A percentile compares a stretch with the other conserved stretches of the same genome.
These are phyloP conservation scores for Monilinia fructigena DNA, from an alignment of 2,329 filamentous ascomycete genomes.

Conservation along the genomic window DNA sequence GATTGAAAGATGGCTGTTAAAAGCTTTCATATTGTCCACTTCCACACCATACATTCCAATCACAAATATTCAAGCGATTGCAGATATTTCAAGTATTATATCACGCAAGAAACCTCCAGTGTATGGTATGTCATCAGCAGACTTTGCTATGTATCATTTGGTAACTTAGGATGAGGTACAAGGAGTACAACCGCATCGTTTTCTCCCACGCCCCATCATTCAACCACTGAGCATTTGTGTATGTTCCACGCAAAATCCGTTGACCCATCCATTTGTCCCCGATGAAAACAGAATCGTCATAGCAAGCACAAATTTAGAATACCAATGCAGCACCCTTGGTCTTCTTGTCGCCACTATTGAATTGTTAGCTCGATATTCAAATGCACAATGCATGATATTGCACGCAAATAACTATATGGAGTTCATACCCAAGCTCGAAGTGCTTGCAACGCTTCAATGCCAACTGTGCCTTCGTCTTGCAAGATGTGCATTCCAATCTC, in stretches of 20 bases:
- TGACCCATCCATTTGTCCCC: conserved; percentile 33
- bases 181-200: conserved; percentile 28
- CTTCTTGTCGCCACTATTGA: conserved; percentile 98
- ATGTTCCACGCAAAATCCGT: conserved; percentile 28
- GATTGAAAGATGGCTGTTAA: neutral
- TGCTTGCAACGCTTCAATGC: conserved; percentile 99
- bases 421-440: conserved; percentile 95
- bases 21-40: conserved; percentile 15
- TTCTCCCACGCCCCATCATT: conserved; percentile 32
- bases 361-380: conserved; percentile 8
- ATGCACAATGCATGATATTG: neutral
- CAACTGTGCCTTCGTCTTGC: conserved; percentile 98
- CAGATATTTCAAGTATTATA: conserved; percentile 15
- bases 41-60: conserved; percentile 14
- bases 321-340: conserved; percentile 99
- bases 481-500: conserved; percentile 93
- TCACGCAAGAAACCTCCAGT: conserved; percentile 16
- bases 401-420: neutral
- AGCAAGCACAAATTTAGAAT: conserved; percentile 69
- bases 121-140: conserved; percentile 31
- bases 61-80: conserved; percentile 11
- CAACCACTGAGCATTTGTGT: conserved; percentile 34
- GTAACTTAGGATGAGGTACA: conserved; percentile 38
- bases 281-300: conserved; percentile 30
- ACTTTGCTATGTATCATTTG: conserved; percentile 39